A percentile compares a stretch with the other conserved stretches of the same genome.
Conservation (phyloP, 306 rosid genomes). For the Hippophae rhamnoides region DNA sequence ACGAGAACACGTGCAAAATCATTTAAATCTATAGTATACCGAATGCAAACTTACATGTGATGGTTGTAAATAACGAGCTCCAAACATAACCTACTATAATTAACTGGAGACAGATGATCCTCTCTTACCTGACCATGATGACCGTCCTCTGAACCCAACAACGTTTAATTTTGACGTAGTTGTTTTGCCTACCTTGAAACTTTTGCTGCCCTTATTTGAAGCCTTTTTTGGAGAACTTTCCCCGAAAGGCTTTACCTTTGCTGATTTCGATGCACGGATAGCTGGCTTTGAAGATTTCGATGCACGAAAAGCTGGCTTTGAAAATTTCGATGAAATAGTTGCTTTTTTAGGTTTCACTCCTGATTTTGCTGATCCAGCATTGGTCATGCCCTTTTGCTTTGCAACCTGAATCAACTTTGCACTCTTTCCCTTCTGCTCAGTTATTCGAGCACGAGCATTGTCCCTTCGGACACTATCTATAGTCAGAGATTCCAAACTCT, state of each 20-base stretch:
- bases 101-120: constrained; percentile 31
- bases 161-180: constrained; percentile 53
- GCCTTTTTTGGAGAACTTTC: constrained; percentile 31
- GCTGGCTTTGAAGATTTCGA: constrained; percentile 14
- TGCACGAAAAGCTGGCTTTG: constrained; percentile 24
- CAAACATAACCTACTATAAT: constrained; percentile 1
- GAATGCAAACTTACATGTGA: background rate
- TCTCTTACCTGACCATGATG: constrained; percentile 35
- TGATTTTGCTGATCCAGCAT: constrained; percentile 13
- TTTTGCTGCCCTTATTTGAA: constrained; percentile 29
- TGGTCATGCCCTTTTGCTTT: constrained; percentile 24
- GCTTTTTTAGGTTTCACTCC: constrained; percentile 21
- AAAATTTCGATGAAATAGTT: constrained; percentile 20
- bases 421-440: constrained; percentile 43
- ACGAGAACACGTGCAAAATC: background rate
- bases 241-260: constrained; percentile 18
- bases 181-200: constrained; percentile 30
- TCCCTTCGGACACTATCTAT: constrained; percentile 58
- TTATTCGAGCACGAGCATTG: constrained; percentile 44
- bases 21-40: constrained; percentile 1
- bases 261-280: constrained; percentile 14
- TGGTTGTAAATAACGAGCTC: background rate
- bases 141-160: constrained; percentile 81
- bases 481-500: constrained; percentile 78
- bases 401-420: constrained; percentile 33